phyloP scores from a whole-genome alignment of 495 filamentous ascomycete species.

The Aspergillus nanangensis region DNA sequence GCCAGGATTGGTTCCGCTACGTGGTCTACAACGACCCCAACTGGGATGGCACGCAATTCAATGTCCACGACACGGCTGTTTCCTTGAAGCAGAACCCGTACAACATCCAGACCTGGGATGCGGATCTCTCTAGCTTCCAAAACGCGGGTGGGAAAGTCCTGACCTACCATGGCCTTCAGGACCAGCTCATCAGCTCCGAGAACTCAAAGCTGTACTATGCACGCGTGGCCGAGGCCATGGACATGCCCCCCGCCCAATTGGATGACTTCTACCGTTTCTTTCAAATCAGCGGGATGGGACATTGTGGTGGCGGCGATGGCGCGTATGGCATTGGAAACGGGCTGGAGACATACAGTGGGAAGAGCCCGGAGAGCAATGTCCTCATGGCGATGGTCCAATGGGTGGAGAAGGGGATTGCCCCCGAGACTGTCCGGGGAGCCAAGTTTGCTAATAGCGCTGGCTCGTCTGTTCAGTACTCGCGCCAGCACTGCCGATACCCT shows the following conservation, averaged over 20 bases:
- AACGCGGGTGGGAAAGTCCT: conserved; percentile 45
- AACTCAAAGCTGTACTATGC: conserved; percentile 41
- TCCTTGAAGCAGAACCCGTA: conserved; percentile 40
- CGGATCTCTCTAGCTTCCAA: conserved; percentile 39
- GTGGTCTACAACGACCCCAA: conserved; percentile 48
- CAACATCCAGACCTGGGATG: conserved; percentile 47
- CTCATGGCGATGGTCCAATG: conserved; percentile 54
- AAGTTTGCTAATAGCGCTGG: conserved; percentile 45
- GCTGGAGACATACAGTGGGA: conserved; percentile 19
- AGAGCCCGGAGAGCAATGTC: conserved; percentile 37
- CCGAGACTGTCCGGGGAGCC: conserved; percentile 48
- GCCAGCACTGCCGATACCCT: conserved; percentile 39
- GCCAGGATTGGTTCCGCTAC: conserved; percentile 47
- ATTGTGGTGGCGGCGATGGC: conserved; percentile 49
- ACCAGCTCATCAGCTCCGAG: conserved; percentile 40
- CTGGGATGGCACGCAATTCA: conserved; percentile 42
- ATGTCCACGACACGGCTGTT: conserved; percentile 30
- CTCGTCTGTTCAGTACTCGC: conserved; percentile 27
- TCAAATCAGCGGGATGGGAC: conserved; percentile 52
- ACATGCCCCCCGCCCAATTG: conserved; percentile 29
- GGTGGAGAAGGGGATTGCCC: conserved; percentile 56
- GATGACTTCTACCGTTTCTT: conserved; percentile 61
- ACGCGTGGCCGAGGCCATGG: conserved; percentile 42
- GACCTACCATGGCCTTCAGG: conserved; percentile 46
- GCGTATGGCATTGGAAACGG: conserved; percentile 51